Conservation (phyloP, 2,329 filamentous ascomycete species). For the Plenodomus biglobosus region DNA sequence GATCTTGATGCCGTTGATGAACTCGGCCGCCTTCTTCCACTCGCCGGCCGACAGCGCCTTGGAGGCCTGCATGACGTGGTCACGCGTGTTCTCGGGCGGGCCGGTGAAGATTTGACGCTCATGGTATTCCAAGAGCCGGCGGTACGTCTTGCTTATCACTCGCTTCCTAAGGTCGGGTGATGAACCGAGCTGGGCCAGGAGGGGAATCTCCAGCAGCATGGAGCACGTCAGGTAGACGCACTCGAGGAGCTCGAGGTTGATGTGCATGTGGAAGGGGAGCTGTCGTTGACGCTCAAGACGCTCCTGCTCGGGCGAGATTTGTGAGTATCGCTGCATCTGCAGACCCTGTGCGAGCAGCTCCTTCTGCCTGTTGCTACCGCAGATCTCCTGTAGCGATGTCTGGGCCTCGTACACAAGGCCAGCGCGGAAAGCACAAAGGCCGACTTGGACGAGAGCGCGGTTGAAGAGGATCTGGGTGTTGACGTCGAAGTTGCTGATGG, state of each 20-base stretch:
- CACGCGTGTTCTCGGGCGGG: conserved; percentile 96
- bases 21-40: conserved; percentile 94
- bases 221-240: conserved; percentile 98
- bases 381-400: conserved; percentile 96
- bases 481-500: conserved; percentile 93
- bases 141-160: conserved; percentile 98
- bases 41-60: conserved; percentile 95
- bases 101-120: conserved; percentile 99
- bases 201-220: conserved; percentile 97
- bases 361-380: conserved; percentile 95
- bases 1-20: conserved; percentile 98
- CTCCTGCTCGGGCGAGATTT: conserved; percentile 97
- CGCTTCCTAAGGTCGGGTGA: conserved; percentile 97
- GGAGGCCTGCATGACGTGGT: conserved; percentile 98
- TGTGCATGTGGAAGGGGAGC: conserved; percentile 99
- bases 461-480: conserved; percentile 99
- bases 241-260: conserved; percentile 97
- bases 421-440: conserved; percentile 95
- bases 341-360: conserved; percentile 96
- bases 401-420: conserved; percentile 97
- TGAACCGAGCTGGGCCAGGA: conserved; percentile 93
- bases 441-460: conserved; percentile 94
- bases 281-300: conserved; percentile 95
- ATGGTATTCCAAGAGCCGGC: conserved; percentile 98
- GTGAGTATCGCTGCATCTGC: conserved; percentile 95